A percentile compares a stretch with the other conserved stretches of the same genome.
These are phyloP conservation scores for Biscogniauxia mediterranea DNA, from an alignment of 2,329 filamentous ascomycete genomes.

Conservation along the genomic window DNA sequence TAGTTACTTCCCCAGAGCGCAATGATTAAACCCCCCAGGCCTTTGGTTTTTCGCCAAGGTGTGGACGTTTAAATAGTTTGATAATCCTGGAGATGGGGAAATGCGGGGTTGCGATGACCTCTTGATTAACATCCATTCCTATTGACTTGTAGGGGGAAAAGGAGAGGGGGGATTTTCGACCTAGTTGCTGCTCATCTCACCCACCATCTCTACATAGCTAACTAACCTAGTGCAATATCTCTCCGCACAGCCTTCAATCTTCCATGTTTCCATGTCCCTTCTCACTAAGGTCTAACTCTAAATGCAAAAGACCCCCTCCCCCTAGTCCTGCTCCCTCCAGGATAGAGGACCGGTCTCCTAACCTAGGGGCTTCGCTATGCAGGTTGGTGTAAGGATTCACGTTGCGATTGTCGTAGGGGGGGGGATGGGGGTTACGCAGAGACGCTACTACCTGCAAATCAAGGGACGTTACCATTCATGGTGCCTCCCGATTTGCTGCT, in stretches of 20 bases:
- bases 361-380: not conserved
- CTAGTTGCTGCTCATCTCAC: not conserved
- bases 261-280: not conserved
- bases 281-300: not conserved
- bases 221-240: too few species aligned
- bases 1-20: not conserved
- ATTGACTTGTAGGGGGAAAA: too few species aligned
- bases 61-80: not conserved
- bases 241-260: too few species aligned
- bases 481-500: not conserved
- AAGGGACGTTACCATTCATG: not conserved
- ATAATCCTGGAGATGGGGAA: not conserved
- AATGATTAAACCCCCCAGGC: not conserved
- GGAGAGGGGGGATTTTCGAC: too few species aligned
- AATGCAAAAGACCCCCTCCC: not conserved
- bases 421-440: not conserved
- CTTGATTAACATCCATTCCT: not conserved
- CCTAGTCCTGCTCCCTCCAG: not conserved
- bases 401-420: not conserved
- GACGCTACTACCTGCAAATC: not conserved
- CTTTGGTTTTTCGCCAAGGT: not conserved
- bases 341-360: too few species aligned
- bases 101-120: not conserved
- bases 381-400: not conserved
- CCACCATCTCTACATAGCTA: not conserved